Evolutionary conservation across 2,329 filamentous ascomycete genomes (phyloP).

Genomic region (Setomelanomma holmii): DNA sequence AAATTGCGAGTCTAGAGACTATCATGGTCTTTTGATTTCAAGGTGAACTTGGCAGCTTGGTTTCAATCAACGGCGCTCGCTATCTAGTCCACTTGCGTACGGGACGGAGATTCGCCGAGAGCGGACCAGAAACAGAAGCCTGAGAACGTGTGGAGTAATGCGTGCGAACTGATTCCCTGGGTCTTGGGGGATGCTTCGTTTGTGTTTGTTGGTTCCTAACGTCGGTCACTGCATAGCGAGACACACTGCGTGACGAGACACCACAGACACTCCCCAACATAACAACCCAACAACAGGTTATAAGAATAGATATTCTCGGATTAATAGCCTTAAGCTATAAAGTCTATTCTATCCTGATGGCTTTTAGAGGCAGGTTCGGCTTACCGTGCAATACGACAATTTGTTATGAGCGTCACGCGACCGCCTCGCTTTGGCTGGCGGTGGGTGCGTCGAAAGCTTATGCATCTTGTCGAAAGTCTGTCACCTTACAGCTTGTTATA

Average conservation of each 20-base stretch:
- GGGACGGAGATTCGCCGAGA: too few relatives aligned
- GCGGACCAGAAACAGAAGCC: too few relatives aligned
- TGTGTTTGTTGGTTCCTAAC: not conserved
- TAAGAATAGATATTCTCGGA: not conserved
- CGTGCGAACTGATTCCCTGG: too few relatives aligned
- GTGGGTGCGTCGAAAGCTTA: not conserved
- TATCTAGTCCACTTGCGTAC: too few relatives aligned
- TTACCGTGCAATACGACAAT: constrained; percentile 3
- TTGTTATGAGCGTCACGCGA: constrained; percentile 2
- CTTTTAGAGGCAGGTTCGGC: not conserved
- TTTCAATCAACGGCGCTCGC: too few relatives aligned
- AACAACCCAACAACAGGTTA: not conserved
- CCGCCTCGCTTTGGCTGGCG: not conserved
- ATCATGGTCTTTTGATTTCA: too few relatives aligned
- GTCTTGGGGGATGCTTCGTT: too few relatives aligned
- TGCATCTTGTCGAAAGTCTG: constrained; percentile 1
- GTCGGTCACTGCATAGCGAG: not conserved
- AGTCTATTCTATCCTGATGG: not conserved
- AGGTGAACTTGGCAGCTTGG: too few relatives aligned
- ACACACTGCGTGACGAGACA: constrained; percentile 2
- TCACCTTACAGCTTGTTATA: not conserved
- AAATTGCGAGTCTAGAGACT: too few relatives aligned
- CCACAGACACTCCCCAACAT: constrained; percentile 3
- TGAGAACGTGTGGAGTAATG: too few relatives aligned
- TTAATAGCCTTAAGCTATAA: not conserved